Conservation (phyloP, 768 basidiomycete species). For the Trametes meyenii region DNA sequence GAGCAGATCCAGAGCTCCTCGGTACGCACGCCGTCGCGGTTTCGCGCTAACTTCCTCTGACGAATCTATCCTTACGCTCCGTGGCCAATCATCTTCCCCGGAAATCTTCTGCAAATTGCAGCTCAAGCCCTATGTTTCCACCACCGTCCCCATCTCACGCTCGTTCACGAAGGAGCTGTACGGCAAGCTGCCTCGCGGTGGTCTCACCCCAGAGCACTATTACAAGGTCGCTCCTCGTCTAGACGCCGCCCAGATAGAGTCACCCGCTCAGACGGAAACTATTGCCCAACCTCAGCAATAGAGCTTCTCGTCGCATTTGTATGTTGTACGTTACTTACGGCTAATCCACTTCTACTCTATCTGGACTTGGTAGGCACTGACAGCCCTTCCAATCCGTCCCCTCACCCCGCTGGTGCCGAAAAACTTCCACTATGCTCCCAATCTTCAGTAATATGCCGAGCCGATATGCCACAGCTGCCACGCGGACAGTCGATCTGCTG, state of each 20-base stretch:
- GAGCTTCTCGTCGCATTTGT: background rate
- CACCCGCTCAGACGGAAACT: background rate
- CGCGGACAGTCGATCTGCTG: too few species aligned
- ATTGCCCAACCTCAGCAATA: conserved; percentile 1
- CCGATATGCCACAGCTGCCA: too few species aligned
- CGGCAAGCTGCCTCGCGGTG: conserved; percentile 39
- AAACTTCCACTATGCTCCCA: too few species aligned
- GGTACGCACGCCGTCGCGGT: conserved; percentile 40
- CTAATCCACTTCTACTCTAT: too few species aligned
- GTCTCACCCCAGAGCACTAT: conserved; percentile 35
- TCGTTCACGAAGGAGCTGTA: conserved; percentile 27
- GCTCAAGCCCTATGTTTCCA: conserved; percentile 71
- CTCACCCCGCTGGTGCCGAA: too few species aligned
- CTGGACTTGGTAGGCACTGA: too few species aligned
- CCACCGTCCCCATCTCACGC: background rate
- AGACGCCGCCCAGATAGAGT: conserved; percentile 9
- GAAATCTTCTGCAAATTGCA: conserved; percentile 30
- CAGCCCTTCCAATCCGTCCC: too few species aligned
- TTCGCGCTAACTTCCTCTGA: background rate
- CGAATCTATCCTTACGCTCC: too few species aligned
- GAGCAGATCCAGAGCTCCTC: conserved; percentile 59
- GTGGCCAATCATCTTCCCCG: background rate
- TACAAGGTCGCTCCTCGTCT: conserved; percentile 33
- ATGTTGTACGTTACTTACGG: too few species aligned
- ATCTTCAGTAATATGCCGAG: too few species aligned